Percentiles rank a stretch among this genome's conserved stretches.
Evolutionary conservation across 495 filamentous ascomycete species (phyloP).

Genomic region (Penicillium cinerascens): DNA sequence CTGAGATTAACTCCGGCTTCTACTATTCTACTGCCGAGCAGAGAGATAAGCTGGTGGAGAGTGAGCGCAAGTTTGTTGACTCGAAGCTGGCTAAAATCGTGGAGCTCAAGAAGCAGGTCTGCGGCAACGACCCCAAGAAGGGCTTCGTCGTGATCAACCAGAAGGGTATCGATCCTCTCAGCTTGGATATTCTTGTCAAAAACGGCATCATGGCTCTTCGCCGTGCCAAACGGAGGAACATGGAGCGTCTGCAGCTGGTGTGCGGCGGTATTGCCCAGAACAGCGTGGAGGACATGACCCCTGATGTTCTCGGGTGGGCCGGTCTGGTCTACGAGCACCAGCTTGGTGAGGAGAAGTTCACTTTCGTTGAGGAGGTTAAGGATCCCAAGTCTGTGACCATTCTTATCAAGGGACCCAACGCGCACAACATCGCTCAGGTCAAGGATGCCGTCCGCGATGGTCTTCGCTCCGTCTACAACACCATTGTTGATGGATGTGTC

Average conservation of each 20-base stretch:
- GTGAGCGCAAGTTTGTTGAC: conserved; percentile 92
- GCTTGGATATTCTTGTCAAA: conserved; percentile 92
- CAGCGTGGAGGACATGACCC: conserved; percentile 87
- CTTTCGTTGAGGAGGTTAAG: conserved; percentile 97
- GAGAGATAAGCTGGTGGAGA: conserved; percentile 95
- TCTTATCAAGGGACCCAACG: conserved; percentile 95
- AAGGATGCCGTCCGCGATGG: conserved; percentile 97
- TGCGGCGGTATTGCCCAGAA: conserved; percentile 91
- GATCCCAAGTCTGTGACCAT: conserved; percentile 98
- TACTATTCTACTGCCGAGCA: conserved; percentile 98
- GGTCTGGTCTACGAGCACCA: conserved; percentile 96
- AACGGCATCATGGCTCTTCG: conserved; percentile 94
- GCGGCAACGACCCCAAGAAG: conserved; percentile 91
- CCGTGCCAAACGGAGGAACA: conserved; percentile 94
- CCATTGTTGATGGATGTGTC: conserved; percentile 93
- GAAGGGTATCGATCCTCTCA: conserved; percentile 97
- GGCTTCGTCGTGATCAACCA: conserved; percentile 98
- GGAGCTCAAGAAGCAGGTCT: conserved; percentile 96
- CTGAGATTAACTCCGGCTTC: conserved; percentile 98
- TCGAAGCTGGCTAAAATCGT: conserved; percentile 97
- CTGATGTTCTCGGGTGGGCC: conserved; percentile 92
- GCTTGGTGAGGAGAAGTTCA: conserved; percentile 97
- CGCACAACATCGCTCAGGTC: conserved; percentile 93
- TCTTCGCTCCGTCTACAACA: conserved; percentile 93
- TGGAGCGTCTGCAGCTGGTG: conserved; percentile 94